Evolutionary conservation across 768 basidiomycete species (phyloP), one percentile per base, ranked within the genome.

Genomic region (Hericium coralloides): DNA sequence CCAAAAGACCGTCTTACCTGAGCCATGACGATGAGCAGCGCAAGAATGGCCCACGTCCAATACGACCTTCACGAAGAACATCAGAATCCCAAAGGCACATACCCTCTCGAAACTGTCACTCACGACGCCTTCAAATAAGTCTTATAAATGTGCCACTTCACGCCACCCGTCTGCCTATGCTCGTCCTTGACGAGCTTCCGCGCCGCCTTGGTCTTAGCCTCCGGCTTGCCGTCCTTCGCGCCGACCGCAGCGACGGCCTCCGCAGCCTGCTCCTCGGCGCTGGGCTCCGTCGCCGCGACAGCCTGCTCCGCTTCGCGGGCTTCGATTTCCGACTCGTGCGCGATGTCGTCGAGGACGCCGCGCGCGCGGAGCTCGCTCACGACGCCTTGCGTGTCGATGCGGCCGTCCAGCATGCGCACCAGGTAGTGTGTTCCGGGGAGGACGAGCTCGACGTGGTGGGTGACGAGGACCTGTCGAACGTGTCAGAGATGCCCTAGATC

Each of bases 391-490:
- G 79, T 78, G 63, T 91, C 89, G 52, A 92, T 82, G 14, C 89
- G 81, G 2, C 90, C 91, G 65, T 92, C 89, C 2, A 89, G 75
- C 79, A 92, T 85, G 25, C 88, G 81, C 7, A 92, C 77, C 2
- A 92, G 70, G 63, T 90, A 90, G 62, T 84, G 65, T 0, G 87
- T 80, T 0, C 82, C 84, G 0, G 89, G 85, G 7, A 91, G 78
- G 17, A 92, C 84, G 1, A 94, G 79, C 52, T 92, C 87, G 25
- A 92, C 84, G 64, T 92, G 90, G 59, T 93, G 91, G 0, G 89
- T 90, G 38, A 93, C 89, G 4, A 87, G 74, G 41, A 86, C 72
- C 84, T 84, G 12, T 1, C 26, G 51, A 61, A 37, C 38, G n/a
- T 15, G 12, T 45, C 31, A 58, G 25, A 52, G 50, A 14, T 22